Evolutionary conservation across 2,329 filamentous ascomycete species (phyloP).

Genomic region (Colletotrichum sojae): DNA sequence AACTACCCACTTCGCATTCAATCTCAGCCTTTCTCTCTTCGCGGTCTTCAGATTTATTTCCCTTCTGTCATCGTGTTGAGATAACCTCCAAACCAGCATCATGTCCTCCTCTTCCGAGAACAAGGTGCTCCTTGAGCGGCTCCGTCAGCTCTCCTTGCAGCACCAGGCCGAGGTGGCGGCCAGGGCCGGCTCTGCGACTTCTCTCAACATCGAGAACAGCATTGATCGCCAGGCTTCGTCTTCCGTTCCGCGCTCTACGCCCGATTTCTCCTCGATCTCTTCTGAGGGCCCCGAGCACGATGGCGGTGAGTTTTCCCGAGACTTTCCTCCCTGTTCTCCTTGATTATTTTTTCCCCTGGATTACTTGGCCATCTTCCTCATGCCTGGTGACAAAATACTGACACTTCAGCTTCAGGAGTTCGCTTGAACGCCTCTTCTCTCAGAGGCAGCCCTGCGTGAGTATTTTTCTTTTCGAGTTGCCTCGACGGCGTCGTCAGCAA

Average conservation of each 20-base stretch:
- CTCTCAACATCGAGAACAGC: background rate
- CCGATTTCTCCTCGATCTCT: constrained; percentile 16
- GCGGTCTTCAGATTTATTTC: background rate
- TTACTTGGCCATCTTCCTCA: background rate
- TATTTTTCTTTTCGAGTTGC: too few species aligned
- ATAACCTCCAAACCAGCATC: background rate
- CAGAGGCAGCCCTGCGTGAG: constrained; percentile 31
- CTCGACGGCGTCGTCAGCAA: background rate
- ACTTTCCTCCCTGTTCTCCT: background rate
- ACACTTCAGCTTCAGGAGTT: constrained; percentile 10
- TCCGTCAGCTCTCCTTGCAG: constrained; percentile 26
- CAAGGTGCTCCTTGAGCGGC: constrained; percentile 31
- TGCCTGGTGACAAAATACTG: background rate
- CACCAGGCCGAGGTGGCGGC: constrained; percentile 31
- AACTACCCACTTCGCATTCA: background rate
- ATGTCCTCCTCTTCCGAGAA: constrained; percentile 27
- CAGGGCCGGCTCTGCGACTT: constrained; percentile 9
- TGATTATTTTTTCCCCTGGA: background rate
- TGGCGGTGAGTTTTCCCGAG: constrained; percentile 12
- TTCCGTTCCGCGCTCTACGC: constrained; percentile 9
- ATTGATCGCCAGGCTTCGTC: background rate
- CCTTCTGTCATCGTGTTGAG: background rate
- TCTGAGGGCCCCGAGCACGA: constrained; percentile 28
- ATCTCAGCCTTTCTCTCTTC: constrained; percentile 5
- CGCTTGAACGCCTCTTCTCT: constrained; percentile 21